phyloP scores from a whole-genome alignment of 2,329 filamentous ascomycete genomes.

The Scedosporium apiospermum region DNA sequence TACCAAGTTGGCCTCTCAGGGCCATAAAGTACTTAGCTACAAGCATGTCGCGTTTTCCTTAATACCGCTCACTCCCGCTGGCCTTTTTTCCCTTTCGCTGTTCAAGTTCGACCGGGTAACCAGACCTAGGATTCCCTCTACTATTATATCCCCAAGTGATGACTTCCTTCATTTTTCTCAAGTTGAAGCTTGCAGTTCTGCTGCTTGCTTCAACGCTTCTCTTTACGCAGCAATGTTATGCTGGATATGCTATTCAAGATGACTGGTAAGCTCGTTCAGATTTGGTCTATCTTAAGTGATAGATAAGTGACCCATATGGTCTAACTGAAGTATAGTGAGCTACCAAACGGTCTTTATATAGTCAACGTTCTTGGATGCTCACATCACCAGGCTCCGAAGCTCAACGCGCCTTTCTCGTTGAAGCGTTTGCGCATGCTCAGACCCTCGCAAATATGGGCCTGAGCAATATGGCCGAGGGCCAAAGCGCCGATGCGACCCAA shows the following conservation, averaged over 20 bases:
- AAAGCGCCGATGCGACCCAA: background rate
- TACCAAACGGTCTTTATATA: background rate
- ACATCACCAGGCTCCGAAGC: background rate
- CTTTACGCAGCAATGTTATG: background rate
- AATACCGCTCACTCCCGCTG: background rate
- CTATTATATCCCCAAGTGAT: background rate
- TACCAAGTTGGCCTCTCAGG: too few species aligned
- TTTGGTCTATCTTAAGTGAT: background rate
- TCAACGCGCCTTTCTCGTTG: background rate
- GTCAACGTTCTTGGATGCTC: background rate
- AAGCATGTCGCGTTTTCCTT: background rate
- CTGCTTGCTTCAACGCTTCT: background rate
- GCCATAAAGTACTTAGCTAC: background rate
- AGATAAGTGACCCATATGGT: background rate
- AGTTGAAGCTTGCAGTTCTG: background rate
- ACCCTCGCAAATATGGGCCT: background rate
- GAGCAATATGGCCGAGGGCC: background rate
- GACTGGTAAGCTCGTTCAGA: slow-evolving; percentile 3
- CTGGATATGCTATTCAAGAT: slow-evolving; percentile 2
- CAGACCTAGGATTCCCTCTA: background rate
- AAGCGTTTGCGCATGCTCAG: background rate
- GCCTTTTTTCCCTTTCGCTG: background rate
- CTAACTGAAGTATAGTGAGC: slow-evolving; percentile 1
- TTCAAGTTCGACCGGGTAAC: background rate
- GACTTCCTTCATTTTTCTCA: background rate